A percentile compares a stretch with the other conserved stretches of the same genome.
These are phyloP conservation scores for Aphanomyces astaci DNA, from an alignment of 352 stramenopile genomes.

Conservation along the genomic window DNA sequence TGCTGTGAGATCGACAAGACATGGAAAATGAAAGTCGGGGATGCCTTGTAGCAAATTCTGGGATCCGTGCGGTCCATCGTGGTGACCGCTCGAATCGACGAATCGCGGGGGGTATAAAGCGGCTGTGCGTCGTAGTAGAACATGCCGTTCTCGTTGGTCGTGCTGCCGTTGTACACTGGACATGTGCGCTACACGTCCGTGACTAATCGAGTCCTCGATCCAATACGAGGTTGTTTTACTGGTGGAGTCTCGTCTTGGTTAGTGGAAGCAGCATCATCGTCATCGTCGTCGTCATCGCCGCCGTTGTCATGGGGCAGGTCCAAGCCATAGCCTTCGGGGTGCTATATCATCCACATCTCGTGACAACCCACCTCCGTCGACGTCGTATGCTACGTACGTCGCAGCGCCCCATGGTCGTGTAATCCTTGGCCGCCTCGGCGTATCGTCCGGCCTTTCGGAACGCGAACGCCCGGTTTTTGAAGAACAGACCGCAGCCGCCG, in stretches of 20 bases:
- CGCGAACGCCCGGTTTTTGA: constrained; percentile 3
- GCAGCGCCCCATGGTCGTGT: constrained; percentile 5
- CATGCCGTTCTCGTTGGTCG: constrained; percentile 12
- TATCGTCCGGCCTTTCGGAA: constrained; percentile 16
- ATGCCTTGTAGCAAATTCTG: constrained; percentile 19
- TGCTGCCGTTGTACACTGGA: not conserved
- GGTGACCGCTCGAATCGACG: not conserved
- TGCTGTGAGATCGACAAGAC: too few species aligned
- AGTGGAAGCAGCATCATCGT: not conserved
- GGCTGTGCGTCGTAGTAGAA: constrained; percentile 19
- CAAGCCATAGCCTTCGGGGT: not conserved
- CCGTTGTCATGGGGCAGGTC: not conserved
- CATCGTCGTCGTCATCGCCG: not conserved
- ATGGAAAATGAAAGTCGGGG: not conserved
- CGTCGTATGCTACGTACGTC: not conserved
- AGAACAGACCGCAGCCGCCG: not conserved
- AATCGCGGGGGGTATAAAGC: not conserved
- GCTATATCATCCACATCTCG: too few species aligned
- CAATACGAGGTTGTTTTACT: too few species aligned
- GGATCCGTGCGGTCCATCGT: constrained; percentile 4
- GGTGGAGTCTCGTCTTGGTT: not conserved
- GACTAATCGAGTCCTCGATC: too few species aligned
- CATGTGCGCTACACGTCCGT: constrained; percentile 1
- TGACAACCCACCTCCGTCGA: too few species aligned
- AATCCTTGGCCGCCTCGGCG: constrained; percentile 18